Base-by-base conservation (phyloP, 768 basidiomycete species). In the Trametes punicea region DNA sequence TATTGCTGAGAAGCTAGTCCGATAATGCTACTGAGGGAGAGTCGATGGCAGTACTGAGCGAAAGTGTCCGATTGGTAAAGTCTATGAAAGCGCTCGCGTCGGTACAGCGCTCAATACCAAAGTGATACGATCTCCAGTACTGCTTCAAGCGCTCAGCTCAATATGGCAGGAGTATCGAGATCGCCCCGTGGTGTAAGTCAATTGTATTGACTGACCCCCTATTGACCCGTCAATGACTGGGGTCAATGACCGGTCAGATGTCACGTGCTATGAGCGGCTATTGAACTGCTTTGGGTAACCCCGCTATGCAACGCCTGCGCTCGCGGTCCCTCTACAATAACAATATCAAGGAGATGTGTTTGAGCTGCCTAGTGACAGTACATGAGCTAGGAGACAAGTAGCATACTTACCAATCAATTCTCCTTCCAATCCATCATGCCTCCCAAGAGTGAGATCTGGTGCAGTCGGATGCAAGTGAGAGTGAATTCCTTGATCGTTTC, bases 221-320 rank as follows among this genome's bases (percentile, higher is more conserved):
- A 36, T 21, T 39, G 34, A 39, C 34, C 34, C 23, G 48, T 49
- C 48, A 49, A 3, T 36, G 46, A 48, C 46, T 21, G 18, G 27
- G 27, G 46, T 48, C 46, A 48, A 48, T 34, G 46, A 48, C 44
- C 44, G 25, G 44, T 45, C 44, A 45, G 21, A n/a, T 6, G 26
- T 25, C 46, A 48, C 33, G 21, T 48, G 46, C 20, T 20, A 8
- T n/a, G 25, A 15, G 46, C 46, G 46, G 31, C 21, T 36, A 48
- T 10, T 21, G 16, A 21, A 36, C 46, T 21, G 33, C 11, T 13
- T 13, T 23, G 11, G n/a, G 46, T 15, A 36, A 48, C 9, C 31
- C 18, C 46, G 31, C 4, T 48, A 33, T 30, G 29, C 23, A 4
- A 41, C 39, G 39, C 39, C 39, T 33, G 39, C n/a, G 21, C 34